Evolutionary conservation across 768 basidiomycete species (phyloP).

Genomic region (Tephrocybe sp.): DNA sequence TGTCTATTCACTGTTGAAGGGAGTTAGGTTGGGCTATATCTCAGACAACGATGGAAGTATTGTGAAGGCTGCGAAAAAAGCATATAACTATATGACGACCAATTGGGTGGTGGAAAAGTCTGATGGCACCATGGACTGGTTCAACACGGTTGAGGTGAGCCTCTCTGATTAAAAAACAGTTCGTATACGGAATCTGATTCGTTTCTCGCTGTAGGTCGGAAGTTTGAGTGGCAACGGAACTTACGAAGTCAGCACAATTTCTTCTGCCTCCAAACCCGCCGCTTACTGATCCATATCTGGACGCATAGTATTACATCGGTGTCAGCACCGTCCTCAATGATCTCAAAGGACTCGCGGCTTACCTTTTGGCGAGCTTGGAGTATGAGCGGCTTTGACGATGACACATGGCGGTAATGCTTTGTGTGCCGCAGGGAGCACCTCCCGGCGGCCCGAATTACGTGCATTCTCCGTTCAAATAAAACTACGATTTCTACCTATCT

Average conservation of each 20-base stretch:
- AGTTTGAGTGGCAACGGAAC: conserved; percentile 15
- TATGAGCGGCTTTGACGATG: conserved; percentile 11
- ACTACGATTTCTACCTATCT: background rate
- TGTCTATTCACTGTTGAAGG: conserved; percentile 44
- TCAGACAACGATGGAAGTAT: conserved; percentile 39
- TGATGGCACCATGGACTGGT: conserved; percentile 14
- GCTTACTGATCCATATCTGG: background rate
- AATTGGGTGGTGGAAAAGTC: conserved; percentile 12
- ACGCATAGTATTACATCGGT: conserved; percentile 14
- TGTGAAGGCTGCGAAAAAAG: conserved; percentile 34
- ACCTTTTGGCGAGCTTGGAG: conserved; percentile 14
- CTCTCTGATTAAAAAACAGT: too few species aligned
- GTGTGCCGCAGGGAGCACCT: background rate
- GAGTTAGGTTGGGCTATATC: conserved; percentile 40
- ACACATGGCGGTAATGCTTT: too few species aligned
- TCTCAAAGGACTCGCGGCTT: conserved; percentile 14
- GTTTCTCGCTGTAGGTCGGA: conserved; percentile 8
- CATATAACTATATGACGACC: conserved; percentile 36
- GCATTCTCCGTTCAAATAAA: background rate
- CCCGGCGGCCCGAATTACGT: background rate
- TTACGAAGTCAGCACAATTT: conserved; percentile 7
- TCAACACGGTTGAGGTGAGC: conserved; percentile 14
- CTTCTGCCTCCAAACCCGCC: background rate
- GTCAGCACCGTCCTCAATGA: conserved; percentile 11
- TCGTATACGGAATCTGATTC: too few species aligned